A percentile compares a stretch with the other conserved stretches of the same genome.
These are phyloP conservation scores for Monosporozyma aerobia DNA, from an alignment of 805 yeast genomes.

Conservation along the genomic window DNA sequence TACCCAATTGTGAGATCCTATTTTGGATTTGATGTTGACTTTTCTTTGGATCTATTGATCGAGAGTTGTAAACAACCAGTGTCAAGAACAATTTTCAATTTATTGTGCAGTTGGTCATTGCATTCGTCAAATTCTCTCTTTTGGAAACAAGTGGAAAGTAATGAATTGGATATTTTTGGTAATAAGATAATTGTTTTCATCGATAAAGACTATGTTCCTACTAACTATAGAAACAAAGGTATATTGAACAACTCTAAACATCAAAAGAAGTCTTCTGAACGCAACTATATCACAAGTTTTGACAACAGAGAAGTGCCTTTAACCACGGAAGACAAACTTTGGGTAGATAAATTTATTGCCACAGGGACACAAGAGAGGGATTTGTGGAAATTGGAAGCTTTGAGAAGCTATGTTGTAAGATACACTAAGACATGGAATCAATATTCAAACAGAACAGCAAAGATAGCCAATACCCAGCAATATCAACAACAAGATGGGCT, in stretches of 20 bases:
- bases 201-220: conserved; percentile 20
- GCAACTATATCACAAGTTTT: conserved; percentile 24
- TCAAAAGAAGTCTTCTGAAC: conserved; percentile 7
- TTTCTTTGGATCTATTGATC: conserved; percentile 56
- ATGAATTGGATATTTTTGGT: conserved; percentile 38
- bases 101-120: conserved; percentile 63
- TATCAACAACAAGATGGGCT: conserved; percentile 21
- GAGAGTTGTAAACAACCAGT: conserved; percentile 63
- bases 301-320: conserved; percentile 41
- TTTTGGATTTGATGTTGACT: conserved; percentile 67
- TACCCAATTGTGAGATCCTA: conserved; percentile 74
- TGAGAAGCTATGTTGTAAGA: conserved; percentile 59
- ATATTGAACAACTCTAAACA: conserved; percentile 10
- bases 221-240: conserved; percentile 22
- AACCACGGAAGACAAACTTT: conserved; percentile 56
- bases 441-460: background rate
- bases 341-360: conserved; percentile 63
- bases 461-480: conserved; percentile 14
- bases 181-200: conserved; percentile 26
- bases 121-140: conserved; percentile 61
- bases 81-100: conserved; percentile 52
- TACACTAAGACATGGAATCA: conserved; percentile 35
- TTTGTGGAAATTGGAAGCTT: conserved; percentile 70
- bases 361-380: conserved; percentile 69
- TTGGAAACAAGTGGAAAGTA: conserved; percentile 51